phyloP scores from a whole-genome alignment of 441 rosid genomes.

The Gossypium davidsonii region DNA sequence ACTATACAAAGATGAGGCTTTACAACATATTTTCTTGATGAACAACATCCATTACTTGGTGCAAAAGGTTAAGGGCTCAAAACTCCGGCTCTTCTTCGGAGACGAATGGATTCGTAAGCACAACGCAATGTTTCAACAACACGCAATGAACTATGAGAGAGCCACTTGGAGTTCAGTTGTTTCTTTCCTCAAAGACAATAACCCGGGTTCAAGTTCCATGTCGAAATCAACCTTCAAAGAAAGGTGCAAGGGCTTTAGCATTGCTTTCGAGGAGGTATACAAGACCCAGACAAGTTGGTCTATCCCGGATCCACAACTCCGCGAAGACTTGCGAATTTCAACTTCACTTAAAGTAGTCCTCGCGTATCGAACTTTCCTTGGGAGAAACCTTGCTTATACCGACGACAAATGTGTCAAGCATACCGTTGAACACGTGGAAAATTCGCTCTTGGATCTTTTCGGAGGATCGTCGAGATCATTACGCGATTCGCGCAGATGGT shows the following conservation, averaged over 20 bases:
- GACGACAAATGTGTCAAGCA: constrained; percentile 55
- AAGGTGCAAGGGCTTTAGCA: constrained; percentile 45
- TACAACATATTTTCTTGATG: constrained; percentile 50
- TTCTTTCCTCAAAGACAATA: constrained; percentile 42
- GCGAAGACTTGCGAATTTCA: constrained; percentile 65
- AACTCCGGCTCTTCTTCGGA: constrained; percentile 58
- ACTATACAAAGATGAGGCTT: constrained; percentile 43
- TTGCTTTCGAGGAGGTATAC: constrained; percentile 71
- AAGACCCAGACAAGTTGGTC: constrained; percentile 60
- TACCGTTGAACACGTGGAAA: constrained; percentile 48
- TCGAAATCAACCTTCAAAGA: constrained; percentile 33
- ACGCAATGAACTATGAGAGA: constrained; percentile 56
- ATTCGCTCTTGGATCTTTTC: constrained; percentile 55
- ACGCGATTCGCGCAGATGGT: constrained; percentile 39
- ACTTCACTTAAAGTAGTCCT: constrained; percentile 55
- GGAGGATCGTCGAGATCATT: constrained; percentile 47
- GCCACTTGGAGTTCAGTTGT: constrained; percentile 61
- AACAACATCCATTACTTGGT: constrained; percentile 78
- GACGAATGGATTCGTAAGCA: constrained; percentile 82
- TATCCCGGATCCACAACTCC: constrained; percentile 59
- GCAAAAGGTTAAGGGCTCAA: constrained; percentile 58
- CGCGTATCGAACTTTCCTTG: constrained; percentile 59
- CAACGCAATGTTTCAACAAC: constrained; percentile 48
- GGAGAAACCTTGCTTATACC: constrained; percentile 32
- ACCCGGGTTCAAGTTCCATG: constrained; percentile 14